phyloP scores from a whole-genome alignment of 805 yeast genomes.

The Middelhovenomyces tepae region DNA sequence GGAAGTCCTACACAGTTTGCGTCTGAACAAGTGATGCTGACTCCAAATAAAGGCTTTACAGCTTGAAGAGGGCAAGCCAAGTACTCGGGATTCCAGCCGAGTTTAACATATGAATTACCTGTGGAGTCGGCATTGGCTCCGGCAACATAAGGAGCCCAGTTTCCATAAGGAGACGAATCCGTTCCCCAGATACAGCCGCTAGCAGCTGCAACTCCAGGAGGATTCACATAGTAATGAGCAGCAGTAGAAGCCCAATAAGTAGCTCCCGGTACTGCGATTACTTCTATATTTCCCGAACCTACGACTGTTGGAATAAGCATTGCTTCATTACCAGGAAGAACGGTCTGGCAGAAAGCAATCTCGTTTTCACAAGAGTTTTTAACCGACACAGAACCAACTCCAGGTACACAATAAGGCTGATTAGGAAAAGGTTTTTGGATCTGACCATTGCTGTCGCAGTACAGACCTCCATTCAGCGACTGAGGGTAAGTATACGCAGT shows the following conservation, averaged over 20 bases:
- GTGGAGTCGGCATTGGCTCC: slow-evolving; percentile 73
- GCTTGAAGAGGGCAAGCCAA: slow-evolving; percentile 53
- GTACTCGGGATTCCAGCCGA: slow-evolving; percentile 88
- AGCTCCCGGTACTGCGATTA: slow-evolving; percentile 69
- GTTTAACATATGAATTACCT: slow-evolving; percentile 69
- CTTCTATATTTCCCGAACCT: slow-evolving; percentile 37
- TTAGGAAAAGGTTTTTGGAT: slow-evolving; percentile 51
- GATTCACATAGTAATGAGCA: slow-evolving; percentile 76
- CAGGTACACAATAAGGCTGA: slow-evolving; percentile 62
- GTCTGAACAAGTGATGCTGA: slow-evolving; percentile 66
- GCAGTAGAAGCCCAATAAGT: slow-evolving; percentile 82
- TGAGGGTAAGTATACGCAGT: slow-evolving; percentile 70
- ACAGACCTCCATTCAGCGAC: slow-evolving; percentile 75
- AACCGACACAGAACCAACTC: slow-evolving; percentile 65
- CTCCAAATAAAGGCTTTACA: slow-evolving; percentile 56
- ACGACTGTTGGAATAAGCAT: slow-evolving; percentile 82
- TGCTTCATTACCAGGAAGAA: slow-evolving; percentile 88
- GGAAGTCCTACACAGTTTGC: slow-evolving; percentile 63
- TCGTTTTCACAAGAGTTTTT: slow-evolving; percentile 45
- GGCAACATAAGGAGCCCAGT: slow-evolving; percentile 92
- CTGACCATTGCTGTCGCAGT: slow-evolving; percentile 64
- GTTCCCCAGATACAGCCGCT: slow-evolving; percentile 87
- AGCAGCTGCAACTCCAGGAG: slow-evolving; percentile 67
- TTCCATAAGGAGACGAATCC: slow-evolving; percentile 58
- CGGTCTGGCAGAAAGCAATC: slow-evolving; percentile 88